Conservation (phyloP, 2,329 filamentous ascomycete genomes). For the Nannizziopsis arthrosporioides region DNA sequence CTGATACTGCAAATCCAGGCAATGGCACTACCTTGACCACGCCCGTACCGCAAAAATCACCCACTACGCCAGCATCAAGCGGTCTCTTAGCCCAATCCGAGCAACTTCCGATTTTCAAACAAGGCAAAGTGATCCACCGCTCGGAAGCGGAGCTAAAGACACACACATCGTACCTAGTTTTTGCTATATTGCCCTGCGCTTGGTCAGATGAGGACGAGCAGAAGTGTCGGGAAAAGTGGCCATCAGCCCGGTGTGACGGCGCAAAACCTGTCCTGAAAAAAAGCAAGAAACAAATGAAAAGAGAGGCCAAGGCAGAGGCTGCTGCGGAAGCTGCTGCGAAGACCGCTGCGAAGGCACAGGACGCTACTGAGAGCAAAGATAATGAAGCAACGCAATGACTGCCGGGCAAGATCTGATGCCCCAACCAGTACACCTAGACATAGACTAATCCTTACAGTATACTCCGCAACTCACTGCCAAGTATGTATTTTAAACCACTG, state of each 20-base stretch:
- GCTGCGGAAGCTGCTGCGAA: constrained; percentile 1
- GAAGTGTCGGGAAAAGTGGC: constrained; percentile 52
- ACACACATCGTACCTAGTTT: constrained; percentile 93
- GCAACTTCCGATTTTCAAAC: constrained; percentile 49
- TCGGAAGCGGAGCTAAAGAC: constrained; percentile 84
- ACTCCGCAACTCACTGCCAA: not conserved
- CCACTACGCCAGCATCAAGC: not conserved
- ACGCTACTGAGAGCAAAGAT: constrained; percentile 5
- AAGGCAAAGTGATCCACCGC: constrained; percentile 67
- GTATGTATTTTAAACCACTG: not conserved
- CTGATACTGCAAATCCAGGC: constrained; percentile 18
- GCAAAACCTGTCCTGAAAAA: constrained; percentile 17
- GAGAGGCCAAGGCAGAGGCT: constrained; percentile 36
- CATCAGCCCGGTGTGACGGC: constrained; percentile 30
- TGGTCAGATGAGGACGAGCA: constrained; percentile 78
- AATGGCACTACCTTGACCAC: constrained; percentile 13
- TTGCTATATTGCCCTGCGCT: constrained; percentile 74
- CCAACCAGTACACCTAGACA: too few species aligned
- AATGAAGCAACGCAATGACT: not conserved
- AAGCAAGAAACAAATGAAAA: constrained; percentile 31
- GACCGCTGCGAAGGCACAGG: not conserved
- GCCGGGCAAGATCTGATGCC: too few species aligned
- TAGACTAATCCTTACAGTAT: too few species aligned
- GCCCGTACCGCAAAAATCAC: constrained; percentile 15
- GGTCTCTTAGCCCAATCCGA: not conserved